These are phyloP conservation scores for Tulasnella sp. DNA, from an alignment of 768 basidiomycete genomes.

Conservation along the genomic window DNA sequence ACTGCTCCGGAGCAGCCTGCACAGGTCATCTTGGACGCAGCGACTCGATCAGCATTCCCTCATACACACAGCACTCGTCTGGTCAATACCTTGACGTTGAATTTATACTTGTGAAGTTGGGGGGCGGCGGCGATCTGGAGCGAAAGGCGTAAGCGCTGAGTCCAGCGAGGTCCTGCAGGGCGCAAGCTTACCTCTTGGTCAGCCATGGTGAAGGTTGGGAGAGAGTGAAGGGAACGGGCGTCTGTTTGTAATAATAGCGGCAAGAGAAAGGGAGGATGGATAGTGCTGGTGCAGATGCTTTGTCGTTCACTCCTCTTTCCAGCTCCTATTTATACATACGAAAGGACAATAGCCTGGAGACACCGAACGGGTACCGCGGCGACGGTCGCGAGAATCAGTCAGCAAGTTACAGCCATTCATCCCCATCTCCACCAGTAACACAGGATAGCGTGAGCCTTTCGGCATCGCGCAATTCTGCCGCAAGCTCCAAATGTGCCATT, in stretches of 20 bases:
- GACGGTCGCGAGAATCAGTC: constrained; percentile 6
- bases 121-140: not conserved
- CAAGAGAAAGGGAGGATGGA: not conserved
- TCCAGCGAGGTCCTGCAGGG: not conserved
- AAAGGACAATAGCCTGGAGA: not conserved
- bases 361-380: not conserved
- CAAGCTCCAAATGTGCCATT: not conserved
- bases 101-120: constrained; percentile 56
- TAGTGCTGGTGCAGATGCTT: not conserved
- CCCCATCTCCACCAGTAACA: constrained; percentile 3
- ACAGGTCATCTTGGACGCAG: constrained; percentile 73
- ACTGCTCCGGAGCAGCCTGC: constrained; percentile 82
- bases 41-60: not conserved
- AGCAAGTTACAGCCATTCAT: not conserved
- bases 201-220: not conserved
- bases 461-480: constrained; percentile 8
- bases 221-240: not conserved
- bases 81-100: constrained; percentile 69
- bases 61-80: not conserved
- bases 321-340: not conserved
- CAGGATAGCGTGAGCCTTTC: not conserved
- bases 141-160: not conserved
- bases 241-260: not conserved
- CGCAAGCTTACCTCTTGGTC: not conserved
- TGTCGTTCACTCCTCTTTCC: not conserved